Evolutionary conservation across 345 rosid species (phyloP).

Genomic region (Melaleuca alternifolia): DNA sequence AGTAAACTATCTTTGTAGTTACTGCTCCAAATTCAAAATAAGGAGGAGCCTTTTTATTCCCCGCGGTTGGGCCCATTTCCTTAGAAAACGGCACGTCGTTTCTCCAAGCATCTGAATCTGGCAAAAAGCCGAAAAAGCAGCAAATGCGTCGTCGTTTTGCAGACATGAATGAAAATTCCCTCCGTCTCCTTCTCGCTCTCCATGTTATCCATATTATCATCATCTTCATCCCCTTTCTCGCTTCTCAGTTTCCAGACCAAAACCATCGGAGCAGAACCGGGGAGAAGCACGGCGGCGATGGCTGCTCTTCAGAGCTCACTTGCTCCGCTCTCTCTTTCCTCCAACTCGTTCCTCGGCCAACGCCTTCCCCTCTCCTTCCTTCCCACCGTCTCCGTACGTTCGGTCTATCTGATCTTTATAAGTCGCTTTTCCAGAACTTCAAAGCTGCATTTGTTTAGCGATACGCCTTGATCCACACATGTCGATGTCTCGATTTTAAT

Average conservation of each 20-base stretch:
- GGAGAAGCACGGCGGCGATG: slow-evolving; percentile 48
- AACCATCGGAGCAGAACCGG: slow-evolving; percentile 5
- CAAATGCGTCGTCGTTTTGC: not conserved
- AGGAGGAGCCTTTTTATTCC: not conserved
- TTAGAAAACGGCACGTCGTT: not conserved
- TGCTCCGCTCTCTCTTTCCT: slow-evolving; percentile 43
- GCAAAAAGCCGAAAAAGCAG: not conserved
- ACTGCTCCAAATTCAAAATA: not conserved
- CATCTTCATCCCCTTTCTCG: not conserved
- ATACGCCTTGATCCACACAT: not conserved
- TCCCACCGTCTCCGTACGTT: slow-evolving; percentile 31
- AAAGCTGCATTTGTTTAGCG: not conserved
- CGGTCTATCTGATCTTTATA: not conserved
- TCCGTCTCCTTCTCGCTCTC: not conserved
- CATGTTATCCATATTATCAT: not conserved
- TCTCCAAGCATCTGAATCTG: not conserved
- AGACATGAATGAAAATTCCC: not conserved
- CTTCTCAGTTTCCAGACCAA: not conserved
- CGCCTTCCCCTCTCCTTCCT: slow-evolving; percentile 39
- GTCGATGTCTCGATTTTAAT: not conserved
- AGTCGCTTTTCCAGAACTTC: not conserved
- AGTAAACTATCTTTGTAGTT: not conserved
- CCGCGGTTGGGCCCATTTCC: not conserved
- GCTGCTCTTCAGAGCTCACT: slow-evolving; percentile 76
- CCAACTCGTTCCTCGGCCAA: slow-evolving; percentile 62